A percentile compares a stretch with the other conserved stretches of the same genome.
These are phyloP conservation scores for Alternaria rosae DNA, from an alignment of 2,329 filamentous ascomycete genomes.

Conservation along the genomic window DNA sequence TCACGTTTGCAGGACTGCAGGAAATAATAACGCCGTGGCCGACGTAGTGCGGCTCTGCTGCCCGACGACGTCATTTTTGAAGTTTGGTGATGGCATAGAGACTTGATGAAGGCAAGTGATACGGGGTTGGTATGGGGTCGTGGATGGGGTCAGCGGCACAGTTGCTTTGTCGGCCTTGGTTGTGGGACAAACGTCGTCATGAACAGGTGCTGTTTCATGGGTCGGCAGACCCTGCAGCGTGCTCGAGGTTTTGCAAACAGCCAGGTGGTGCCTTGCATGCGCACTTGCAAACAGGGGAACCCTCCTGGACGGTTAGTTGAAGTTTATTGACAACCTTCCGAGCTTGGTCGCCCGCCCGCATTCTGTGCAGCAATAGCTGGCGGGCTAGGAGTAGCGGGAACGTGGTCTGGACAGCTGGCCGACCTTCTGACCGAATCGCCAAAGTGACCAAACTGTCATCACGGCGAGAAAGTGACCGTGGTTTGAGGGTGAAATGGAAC, in stretches of 20 bases:
- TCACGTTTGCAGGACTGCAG: not conserved
- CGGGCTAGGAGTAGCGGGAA: not conserved
- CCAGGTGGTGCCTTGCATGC: conserved; percentile 1
- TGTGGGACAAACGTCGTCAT: conserved; percentile 4
- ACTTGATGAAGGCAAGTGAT: not conserved
- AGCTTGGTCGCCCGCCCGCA: not conserved
- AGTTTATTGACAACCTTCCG: not conserved
- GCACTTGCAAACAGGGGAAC: not conserved
- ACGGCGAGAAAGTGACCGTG: not conserved
- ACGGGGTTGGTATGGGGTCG: not conserved
- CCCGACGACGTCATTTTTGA: conserved; percentile 7
- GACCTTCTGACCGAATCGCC: not conserved
- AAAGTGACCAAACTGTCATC: not conserved
- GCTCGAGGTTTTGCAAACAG: not conserved
- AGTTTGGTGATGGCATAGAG: not conserved
- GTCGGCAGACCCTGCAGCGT: conserved; percentile 7
- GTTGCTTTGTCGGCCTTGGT: conserved; percentile 4
- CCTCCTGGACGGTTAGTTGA: not conserved
- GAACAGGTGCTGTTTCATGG: not conserved
- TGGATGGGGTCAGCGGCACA: conserved; percentile 5
- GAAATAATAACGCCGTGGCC: conserved; percentile 1
- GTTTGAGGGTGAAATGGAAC: not conserved
- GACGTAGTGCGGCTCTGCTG: not conserved
- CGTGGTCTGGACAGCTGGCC: not conserved
- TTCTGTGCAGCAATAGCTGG: conserved; percentile 1